Conservation (phyloP, 108 stramenopile species). For the Skeletonema tropicum region DNA sequence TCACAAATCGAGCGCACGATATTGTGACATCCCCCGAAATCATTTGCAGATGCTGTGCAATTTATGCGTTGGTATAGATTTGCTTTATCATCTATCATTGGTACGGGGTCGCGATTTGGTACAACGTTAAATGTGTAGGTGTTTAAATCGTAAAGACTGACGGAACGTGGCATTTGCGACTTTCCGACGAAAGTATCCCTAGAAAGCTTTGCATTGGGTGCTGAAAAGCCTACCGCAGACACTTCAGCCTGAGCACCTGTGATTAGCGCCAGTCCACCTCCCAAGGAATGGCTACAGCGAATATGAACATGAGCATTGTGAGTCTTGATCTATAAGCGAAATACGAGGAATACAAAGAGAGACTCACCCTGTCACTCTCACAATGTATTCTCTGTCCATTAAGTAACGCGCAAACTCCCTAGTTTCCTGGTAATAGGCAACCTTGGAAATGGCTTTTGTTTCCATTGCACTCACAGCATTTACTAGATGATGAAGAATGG, state of each 20-base stretch:
- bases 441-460: constrained; percentile 23
- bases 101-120: constrained; percentile 42
- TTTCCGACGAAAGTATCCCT: constrained; percentile 34
- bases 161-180: neutral
- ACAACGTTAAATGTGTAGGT: constrained; percentile 51
- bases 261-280: constrained; percentile 53
- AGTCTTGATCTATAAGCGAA: too few species aligned
- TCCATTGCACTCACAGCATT: constrained; percentile 27
- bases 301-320: too few species aligned
- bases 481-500: constrained; percentile 40
- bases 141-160: constrained; percentile 33
- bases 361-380: constrained; percentile 20
- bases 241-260: constrained; percentile 46
- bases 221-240: constrained; percentile 42
- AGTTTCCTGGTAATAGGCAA: constrained; percentile 47
- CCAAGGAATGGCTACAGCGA: constrained; percentile 29
- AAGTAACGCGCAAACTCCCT: constrained; percentile 31
- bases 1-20: constrained; percentile 65
- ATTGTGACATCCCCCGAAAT: constrained; percentile 64
- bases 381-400: constrained; percentile 5
- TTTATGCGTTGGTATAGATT: constrained; percentile 63
- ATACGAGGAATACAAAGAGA: neutral
- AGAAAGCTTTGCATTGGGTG: constrained; percentile 51
- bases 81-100: constrained; percentile 53
- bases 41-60: constrained; percentile 54